Evolutionary conservation across 2,329 filamentous ascomycete genomes (phyloP), one percentile per base, ranked within the genome.

Genomic region (Aspergillus phoenicis): DNA sequence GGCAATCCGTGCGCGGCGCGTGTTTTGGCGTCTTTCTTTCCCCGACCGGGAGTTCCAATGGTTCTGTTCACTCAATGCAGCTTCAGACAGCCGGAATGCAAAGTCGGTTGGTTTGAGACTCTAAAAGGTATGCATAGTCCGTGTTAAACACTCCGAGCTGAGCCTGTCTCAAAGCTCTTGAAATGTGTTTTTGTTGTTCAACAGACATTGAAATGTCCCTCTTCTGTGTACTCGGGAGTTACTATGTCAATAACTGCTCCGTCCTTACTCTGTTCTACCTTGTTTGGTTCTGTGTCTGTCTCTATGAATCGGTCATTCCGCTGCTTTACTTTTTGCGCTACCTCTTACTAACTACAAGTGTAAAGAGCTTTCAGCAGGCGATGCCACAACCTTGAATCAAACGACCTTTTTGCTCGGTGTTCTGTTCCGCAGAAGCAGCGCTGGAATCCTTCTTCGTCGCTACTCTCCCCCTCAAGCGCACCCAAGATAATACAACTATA

Each of bases 21-120:
- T 63, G 56, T 66, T 68, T 65, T 65, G 61, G 61, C 62, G 57
- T 67, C 68, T 61, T 62, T 64, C 58, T 43, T 52, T 55, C 48
- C 38, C n/a, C n/a, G 43, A 38, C 33, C 28, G 33, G 33, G 10
- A 39, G 5, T 33, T 54, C 57, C 43, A 53, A 36, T 30, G 26
- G 17, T 30, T 51, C 7, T 6, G 33, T 30, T 17, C 47, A 51
- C 24, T 51, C 47, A 33, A 17, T 51, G 47, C 26, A 33, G 47
- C 47, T 33, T 4, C 24, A 6, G n/a, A 30, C 47, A 51, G 20
- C 33, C n/a, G 24, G 45, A 49, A 4, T 15, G 13, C 22, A 8
- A 15, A 49, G 24, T 7, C 41, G 8, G 22, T 45, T 24, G 41
- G 15, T n/a, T 28, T 49, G 15, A 49, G 11, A 49, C 24, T 10